A percentile compares a stretch with the other conserved stretches of the same genome.
Conservation (phyloP, 2,329 filamentous ascomycete genomes). For the Aspergillus pseudonomiae region DNA sequence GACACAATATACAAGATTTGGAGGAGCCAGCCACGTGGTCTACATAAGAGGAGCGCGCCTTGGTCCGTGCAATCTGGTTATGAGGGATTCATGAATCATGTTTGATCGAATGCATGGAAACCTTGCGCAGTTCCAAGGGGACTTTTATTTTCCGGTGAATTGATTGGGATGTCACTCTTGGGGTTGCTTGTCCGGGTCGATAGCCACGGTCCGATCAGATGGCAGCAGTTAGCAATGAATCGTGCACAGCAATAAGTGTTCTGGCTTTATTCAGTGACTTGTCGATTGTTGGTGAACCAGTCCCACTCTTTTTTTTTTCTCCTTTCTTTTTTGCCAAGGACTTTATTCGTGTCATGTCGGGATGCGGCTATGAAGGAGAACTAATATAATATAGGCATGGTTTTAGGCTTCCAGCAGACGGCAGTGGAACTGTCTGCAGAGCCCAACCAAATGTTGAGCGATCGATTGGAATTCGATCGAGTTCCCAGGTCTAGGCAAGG, state of each 20-base stretch:
- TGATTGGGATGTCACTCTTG: background rate
- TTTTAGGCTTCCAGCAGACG: too few species aligned
- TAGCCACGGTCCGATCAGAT: background rate
- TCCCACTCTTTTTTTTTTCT: background rate
- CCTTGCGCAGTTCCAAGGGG: too few species aligned
- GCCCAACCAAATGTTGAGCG: too few species aligned
- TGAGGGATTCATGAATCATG: background rate
- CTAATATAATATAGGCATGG: too few species aligned
- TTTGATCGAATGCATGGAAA: too few species aligned
- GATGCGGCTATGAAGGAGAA: background rate
- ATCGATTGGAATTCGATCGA: too few species aligned
- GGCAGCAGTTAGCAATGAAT: background rate
- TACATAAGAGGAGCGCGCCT: background rate
- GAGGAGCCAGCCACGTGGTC: background rate
- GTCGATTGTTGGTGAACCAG: background rate
- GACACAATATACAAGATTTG: background rate
- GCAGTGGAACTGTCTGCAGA: too few species aligned
- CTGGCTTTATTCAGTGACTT: background rate
- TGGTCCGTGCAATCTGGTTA: background rate
- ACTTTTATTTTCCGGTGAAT: background rate
- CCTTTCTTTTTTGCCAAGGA: background rate
- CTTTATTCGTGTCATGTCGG: background rate
- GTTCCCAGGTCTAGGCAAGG: background rate
- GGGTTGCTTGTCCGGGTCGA: background rate
- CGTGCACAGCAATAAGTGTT: background rate